Percentiles rank a stretch among this genome's conserved stretches.
phyloP scores from a whole-genome alignment of 176 grass and related monocot genomes.

The Cenchrus purpureus region DNA sequence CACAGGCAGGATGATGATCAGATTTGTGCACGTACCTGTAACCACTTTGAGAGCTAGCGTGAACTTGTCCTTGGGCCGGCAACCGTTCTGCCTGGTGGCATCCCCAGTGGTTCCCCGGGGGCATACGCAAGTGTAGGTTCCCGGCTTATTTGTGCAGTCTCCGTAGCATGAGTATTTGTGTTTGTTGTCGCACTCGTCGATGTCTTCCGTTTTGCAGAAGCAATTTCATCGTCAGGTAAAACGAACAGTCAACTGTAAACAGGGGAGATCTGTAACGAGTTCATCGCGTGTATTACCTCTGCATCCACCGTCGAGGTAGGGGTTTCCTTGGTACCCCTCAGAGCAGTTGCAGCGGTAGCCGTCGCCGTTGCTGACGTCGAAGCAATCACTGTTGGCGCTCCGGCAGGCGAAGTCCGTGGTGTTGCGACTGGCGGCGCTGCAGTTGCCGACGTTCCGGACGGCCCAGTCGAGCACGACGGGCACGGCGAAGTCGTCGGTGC shows the following conservation, averaged over 20 bases:
- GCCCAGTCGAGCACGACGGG: slow-evolving; percentile 69
- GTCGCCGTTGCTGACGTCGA: slow-evolving; percentile 3
- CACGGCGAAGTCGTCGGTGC: slow-evolving; percentile 36
- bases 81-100: slow-evolving; percentile 25
- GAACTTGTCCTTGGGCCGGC: slow-evolving; percentile 57
- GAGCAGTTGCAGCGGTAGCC: slow-evolving; percentile 67
- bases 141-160: slow-evolving; percentile 40
- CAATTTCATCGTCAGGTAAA: not conserved
- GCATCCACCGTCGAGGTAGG: slow-evolving; percentile 65
- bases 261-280: not conserved
- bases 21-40: slow-evolving; percentile 37
- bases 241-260: not conserved
- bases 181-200: slow-evolving; percentile 56
- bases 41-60: slow-evolving; percentile 53
- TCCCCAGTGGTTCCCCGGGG: slow-evolving; percentile 47
- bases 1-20: too few relatives aligned
- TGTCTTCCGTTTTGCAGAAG: slow-evolving; percentile 43
- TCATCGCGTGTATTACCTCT: slow-evolving; percentile 25
- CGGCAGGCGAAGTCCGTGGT: slow-evolving; percentile 51
- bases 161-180: slow-evolving; percentile 49
- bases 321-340: slow-evolving; percentile 56
- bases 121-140: slow-evolving; percentile 44
- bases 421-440: slow-evolving; percentile 35
- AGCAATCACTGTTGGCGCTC: slow-evolving; percentile 11
- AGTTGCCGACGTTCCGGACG: slow-evolving; percentile 38